These are phyloP conservation scores for Colletotrichum endophyticum DNA, from an alignment of 2,329 filamentous ascomycete genomes.

Conservation along the genomic window DNA sequence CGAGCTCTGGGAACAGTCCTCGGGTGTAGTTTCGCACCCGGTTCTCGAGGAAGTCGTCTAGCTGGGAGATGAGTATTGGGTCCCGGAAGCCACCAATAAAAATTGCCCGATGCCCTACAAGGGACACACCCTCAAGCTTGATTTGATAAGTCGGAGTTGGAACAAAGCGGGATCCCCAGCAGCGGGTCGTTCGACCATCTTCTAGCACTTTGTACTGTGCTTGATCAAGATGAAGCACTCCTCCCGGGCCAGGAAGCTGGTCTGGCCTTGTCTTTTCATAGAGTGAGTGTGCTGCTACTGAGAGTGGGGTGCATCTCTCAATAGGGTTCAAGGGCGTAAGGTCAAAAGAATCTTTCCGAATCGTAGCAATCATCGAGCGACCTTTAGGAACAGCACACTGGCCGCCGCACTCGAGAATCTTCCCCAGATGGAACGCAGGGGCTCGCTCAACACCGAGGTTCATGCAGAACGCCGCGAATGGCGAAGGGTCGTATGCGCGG, in stretches of 20 bases:
- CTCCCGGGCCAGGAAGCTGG: constrained; percentile 53
- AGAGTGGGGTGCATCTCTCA: constrained; percentile 49
- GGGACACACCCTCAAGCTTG: constrained; percentile 52
- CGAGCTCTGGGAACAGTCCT: constrained; percentile 25
- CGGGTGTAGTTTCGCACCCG: constrained; percentile 22
- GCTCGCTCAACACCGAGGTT: constrained; percentile 7
- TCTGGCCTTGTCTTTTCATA: constrained; percentile 62
- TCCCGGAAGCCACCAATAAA: constrained; percentile 52
- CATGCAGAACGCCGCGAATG: constrained; percentile 38
- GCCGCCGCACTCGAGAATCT: constrained; percentile 60
- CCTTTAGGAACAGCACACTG: constrained; percentile 53
- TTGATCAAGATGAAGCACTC: constrained; percentile 44
- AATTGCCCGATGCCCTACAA: constrained; percentile 47
- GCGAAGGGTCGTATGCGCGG: constrained; percentile 45
- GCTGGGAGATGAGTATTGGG: constrained; percentile 47
- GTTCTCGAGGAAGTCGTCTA: constrained; percentile 36
- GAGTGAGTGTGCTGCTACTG: constrained; percentile 57
- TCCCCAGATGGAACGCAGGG: constrained; percentile 51
- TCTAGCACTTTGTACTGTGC: constrained; percentile 41
- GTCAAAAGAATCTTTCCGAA: constrained; percentile 49
- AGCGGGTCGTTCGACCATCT: constrained; percentile 39
- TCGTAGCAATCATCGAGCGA: constrained; percentile 41
- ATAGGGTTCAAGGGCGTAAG: constrained; percentile 43
- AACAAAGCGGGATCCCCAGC: constrained; percentile 38
- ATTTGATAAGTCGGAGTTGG: constrained; percentile 40